Evolutionary conservation across 2,329 filamentous ascomycete genomes (phyloP).

Genomic region (Fusarium foetens): DNA sequence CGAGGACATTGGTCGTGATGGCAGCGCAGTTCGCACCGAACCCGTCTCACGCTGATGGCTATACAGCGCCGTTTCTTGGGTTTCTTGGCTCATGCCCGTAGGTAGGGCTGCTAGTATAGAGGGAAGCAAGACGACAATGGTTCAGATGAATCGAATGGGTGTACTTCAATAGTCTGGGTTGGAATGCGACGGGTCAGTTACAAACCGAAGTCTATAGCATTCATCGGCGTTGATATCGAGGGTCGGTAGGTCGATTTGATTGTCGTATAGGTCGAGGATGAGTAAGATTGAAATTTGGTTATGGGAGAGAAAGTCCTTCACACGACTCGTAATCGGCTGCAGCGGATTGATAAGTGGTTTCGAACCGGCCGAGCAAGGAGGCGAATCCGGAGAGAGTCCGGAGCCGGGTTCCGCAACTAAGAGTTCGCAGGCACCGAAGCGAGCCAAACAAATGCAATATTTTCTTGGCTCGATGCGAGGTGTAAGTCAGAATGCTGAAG

Average conservation of each 20-base stretch:
- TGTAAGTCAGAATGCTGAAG: constrained; percentile 11
- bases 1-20: constrained; percentile 51
- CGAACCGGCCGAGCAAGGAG: constrained; percentile 36
- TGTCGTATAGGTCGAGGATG: constrained; percentile 9
- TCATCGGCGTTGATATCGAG: constrained; percentile 32
- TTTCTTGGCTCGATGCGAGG: constrained; percentile 8
- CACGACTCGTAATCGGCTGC: constrained; percentile 33
- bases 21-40: constrained; percentile 51
- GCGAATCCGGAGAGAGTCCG: constrained; percentile 41
- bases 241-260: constrained; percentile 8
- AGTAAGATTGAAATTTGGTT: constrained; percentile 16
- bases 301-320: constrained; percentile 22
- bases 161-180: not conserved
- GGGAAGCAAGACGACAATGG: constrained; percentile 2
- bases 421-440: constrained; percentile 19
- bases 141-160: constrained; percentile 1
- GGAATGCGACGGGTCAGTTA: constrained; percentile 31
- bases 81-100: constrained; percentile 48
- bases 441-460: constrained; percentile 22
- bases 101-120: constrained; percentile 15
- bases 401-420: constrained; percentile 37
- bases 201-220: constrained; percentile 29
- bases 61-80: constrained; percentile 39
- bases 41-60: constrained; percentile 47
- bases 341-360: constrained; percentile 33